Evolutionary conservation across 805 yeast species (phyloP).

Genomic region (Kluyveromyces wickerhamii): DNA sequence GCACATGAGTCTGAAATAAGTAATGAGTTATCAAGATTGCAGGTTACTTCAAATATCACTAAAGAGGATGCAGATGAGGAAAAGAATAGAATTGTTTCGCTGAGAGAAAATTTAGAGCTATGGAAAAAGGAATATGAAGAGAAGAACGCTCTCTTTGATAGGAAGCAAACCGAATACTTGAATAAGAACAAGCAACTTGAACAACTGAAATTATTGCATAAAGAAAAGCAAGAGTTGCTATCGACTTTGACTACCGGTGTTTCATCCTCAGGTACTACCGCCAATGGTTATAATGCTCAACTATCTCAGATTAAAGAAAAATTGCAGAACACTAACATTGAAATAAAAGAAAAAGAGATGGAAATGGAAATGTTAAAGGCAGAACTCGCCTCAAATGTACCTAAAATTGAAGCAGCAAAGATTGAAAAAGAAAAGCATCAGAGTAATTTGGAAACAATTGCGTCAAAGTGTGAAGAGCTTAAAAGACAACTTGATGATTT

Average conservation of each 20-base stretch:
- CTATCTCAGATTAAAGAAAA: conserved; percentile 53
- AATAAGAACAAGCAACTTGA: conserved; percentile 37
- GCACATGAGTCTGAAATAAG: conserved; percentile 44
- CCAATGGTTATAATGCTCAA: conserved; percentile 72
- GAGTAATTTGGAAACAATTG: conserved; percentile 30
- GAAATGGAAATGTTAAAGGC: conserved; percentile 48
- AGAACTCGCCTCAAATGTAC: conserved; percentile 39
- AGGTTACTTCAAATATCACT: conserved; percentile 54
- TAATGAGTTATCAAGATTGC: conserved; percentile 59
- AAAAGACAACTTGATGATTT: conserved; percentile 37
- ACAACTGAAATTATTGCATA: conserved; percentile 38
- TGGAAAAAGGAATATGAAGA: conserved; percentile 30
- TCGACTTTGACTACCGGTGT: conserved; percentile 83
- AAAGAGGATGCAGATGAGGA: conserved; percentile 53
- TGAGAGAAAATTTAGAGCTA: conserved; percentile 30
- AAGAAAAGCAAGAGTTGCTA: conserved; percentile 65
- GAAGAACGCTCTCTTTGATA: conserved; percentile 32
- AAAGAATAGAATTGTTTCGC: conserved; percentile 27
- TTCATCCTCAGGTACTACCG: conserved; percentile 68
- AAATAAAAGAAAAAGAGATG: conserved; percentile 51
- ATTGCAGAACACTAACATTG: conserved; percentile 44
- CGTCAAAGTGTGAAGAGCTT: conserved; percentile 31
- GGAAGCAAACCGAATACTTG: conserved; percentile 39
- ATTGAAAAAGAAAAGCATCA: conserved; percentile 38
- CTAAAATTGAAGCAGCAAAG: conserved; percentile 47